Conservation (phyloP, 805 yeast species). For the Nakazawaea ishiwadae region DNA sequence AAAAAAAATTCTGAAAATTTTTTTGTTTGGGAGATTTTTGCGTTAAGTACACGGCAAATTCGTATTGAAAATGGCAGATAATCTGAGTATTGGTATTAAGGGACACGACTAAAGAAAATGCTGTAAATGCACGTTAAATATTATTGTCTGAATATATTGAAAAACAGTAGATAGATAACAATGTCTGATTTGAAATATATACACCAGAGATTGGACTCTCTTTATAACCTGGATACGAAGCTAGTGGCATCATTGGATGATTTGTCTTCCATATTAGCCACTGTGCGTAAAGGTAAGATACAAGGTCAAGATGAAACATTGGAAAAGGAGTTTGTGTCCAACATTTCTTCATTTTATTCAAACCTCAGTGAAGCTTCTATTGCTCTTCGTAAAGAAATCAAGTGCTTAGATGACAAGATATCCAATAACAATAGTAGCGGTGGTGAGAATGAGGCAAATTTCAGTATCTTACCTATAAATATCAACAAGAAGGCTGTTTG, state of each 20-base stretch:
- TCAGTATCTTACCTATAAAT: slow-evolving; percentile 53
- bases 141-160: no score
- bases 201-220: slow-evolving; percentile 45
- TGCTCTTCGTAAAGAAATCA: slow-evolving; percentile 60
- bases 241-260: slow-evolving; percentile 47
- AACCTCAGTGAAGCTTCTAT: slow-evolving; percentile 56
- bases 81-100: no score
- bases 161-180: background rate
- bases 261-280: slow-evolving; percentile 42
- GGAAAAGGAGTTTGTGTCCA: slow-evolving; percentile 32
- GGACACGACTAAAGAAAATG: no score
- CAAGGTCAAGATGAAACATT: slow-evolving; percentile 14
- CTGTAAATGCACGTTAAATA: no score
- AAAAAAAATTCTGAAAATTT: slow-evolving; percentile 4
- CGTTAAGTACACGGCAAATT: background rate
- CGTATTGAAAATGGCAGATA: background rate
- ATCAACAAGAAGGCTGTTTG: slow-evolving; percentile 68
- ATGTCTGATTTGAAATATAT: slow-evolving; percentile 26
- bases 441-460: background rate
- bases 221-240: slow-evolving; percentile 45
- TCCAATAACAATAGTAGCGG: slow-evolving; percentile 41
- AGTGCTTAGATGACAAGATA: slow-evolving; percentile 54
- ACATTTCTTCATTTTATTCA: slow-evolving; percentile 44
- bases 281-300: slow-evolving; percentile 29
- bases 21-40: slow-evolving; percentile 2